phyloP scores from a whole-genome alignment of 768 basidiomycete genomes.

The Imleria badia region DNA sequence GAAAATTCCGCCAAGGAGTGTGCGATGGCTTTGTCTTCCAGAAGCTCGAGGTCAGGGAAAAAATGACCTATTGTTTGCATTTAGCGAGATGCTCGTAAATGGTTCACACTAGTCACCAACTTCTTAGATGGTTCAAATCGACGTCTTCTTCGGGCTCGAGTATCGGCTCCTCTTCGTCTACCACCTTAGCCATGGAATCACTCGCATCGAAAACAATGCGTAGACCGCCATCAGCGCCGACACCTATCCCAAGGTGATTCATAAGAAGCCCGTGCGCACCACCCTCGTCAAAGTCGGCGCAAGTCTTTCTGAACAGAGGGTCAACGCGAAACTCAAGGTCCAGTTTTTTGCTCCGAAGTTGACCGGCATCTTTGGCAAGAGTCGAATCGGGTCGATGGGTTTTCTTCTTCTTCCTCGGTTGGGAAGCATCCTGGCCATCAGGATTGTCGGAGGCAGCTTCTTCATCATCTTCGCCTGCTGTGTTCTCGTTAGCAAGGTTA shows the following conservation, averaged over 20 bases:
- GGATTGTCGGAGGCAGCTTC: constrained; percentile 59
- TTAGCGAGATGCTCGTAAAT: constrained; percentile 2
- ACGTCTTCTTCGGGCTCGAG: constrained; percentile 71
- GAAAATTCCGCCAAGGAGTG: constrained; percentile 80
- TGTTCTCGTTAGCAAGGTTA: constrained; percentile 73
- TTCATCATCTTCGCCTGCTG: constrained; percentile 58
- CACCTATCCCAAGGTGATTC: constrained; percentile 86
- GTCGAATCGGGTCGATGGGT: constrained; percentile 74
- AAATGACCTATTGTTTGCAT: constrained; percentile 52
- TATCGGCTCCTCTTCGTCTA: constrained; percentile 63
- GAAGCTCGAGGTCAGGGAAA: constrained; percentile 62
- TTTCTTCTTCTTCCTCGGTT: constrained; percentile 60
- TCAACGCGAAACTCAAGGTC: constrained; percentile 97
- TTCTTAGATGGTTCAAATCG: constrained; percentile 60
- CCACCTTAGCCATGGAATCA: constrained; percentile 78
- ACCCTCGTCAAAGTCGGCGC: constrained; percentile 97
- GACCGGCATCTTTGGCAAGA: constrained; percentile 80
- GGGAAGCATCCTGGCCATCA: constrained; percentile 63
- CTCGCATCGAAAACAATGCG: constrained; percentile 96
- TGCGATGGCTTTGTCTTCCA: constrained; percentile 74
- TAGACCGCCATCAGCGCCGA: constrained; percentile 77
- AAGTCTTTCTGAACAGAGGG: constrained; percentile 96
- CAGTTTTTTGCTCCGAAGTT: constrained; percentile 86
- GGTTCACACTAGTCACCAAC: constrained; percentile 38
- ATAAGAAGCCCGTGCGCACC: constrained; percentile 94